Base-by-base conservation (phyloP, 768 basidiomycete species). In the Mycena alexandri region DNA sequence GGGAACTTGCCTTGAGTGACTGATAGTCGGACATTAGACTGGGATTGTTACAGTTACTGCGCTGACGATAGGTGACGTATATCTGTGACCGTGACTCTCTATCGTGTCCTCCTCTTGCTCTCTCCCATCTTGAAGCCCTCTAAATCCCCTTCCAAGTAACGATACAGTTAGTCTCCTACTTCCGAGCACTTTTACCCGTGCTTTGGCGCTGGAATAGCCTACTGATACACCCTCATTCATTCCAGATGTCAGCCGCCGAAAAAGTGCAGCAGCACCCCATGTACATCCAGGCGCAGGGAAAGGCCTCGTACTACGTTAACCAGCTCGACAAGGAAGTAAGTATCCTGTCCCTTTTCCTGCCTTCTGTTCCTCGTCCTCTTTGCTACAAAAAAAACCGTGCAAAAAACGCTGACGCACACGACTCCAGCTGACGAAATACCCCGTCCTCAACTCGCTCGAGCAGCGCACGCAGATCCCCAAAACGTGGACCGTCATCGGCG, bases 301-400 rank as follows among this genome's bases (percentile, higher is more conserved):
- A 92, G 85, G 93, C 90, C 68, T 84, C 85, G 73, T 88, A 91
- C 82, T 94, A 98, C 78, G 81, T 94, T 75, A 82, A 78, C 80
- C 93, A 96, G 85, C 92, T 99, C 76, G 97, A 99, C 85, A 98
- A 98, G 80, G 96, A 99, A 92, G 96, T 95, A 48, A 43, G 88
- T 12, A 21, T 44, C 17, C 21, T 42, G 36, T 42, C 5, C 38
- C 46, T 43, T 22, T 55, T 41, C 48, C 56, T 57, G 59, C 54
- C 52, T 33, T 13, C 65, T 29, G 7, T 24, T n/a, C n/a, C n/a
- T n/a, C n/a, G n/a, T n/a, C n/a, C n/a, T n/a, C n/a, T n/a, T n/a
- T n/a, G n/a, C n/a, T n/a, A n/a, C n/a, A 38, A 38, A 38, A 38
- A 38, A 38, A 38, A 38, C 38, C 10, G 29, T 29, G 38, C 38